phyloP scores from a whole-genome alignment of 352 stramenopile species.

The Phytophthora uliginosa region DNA sequence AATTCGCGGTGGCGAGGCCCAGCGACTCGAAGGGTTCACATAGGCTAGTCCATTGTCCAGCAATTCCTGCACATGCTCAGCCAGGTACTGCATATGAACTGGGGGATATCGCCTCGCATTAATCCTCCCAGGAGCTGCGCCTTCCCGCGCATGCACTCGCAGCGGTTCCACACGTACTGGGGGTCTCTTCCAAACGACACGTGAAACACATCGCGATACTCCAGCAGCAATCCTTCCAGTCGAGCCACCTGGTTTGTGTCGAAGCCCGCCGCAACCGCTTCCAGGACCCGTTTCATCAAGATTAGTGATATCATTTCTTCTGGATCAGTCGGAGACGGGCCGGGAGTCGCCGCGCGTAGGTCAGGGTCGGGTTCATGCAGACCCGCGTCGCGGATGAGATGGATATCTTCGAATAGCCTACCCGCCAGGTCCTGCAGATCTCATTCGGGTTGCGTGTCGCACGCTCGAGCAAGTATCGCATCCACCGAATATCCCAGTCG shows the following conservation, averaged over 20 bases:
- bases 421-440: constrained; percentile 11
- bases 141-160: not conserved
- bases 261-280: not conserved
- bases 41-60: not conserved
- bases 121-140: constrained; percentile 1
- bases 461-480: not conserved
- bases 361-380: not conserved
- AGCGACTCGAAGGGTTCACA: constrained; percentile 1
- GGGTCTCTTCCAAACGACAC: constrained; percentile 1
- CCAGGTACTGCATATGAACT: constrained; percentile 4
- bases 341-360: constrained; percentile 1
- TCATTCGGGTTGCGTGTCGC: constrained; percentile 4
- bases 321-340: not conserved
- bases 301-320: not conserved
- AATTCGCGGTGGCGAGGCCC: constrained; percentile 5
- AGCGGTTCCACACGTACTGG: constrained; percentile 1
- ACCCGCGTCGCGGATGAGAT: not conserved
- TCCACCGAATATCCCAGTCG: not conserved
- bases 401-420: not conserved
- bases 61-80: constrained; percentile 6
- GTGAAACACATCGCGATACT: constrained; percentile 14
- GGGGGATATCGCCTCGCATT: constrained; percentile 5
- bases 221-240: not conserved
- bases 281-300: not conserved
- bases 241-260: not conserved